phyloP scores from a whole-genome alignment of 768 basidiomycete species.

The Mycena floridula region DNA sequence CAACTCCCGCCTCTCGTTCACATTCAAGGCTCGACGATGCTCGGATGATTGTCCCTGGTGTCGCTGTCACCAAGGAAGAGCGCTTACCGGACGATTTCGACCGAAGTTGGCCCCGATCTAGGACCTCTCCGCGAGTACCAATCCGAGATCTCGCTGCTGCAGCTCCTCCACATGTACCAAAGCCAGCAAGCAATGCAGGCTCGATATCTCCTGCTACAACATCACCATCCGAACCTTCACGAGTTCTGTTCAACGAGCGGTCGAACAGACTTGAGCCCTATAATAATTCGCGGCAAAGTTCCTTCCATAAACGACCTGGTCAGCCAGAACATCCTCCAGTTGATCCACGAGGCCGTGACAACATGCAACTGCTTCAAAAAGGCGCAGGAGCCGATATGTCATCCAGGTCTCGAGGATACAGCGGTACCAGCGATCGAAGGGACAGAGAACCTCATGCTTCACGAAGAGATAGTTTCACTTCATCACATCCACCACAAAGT shows the following conservation, averaged over 20 bases:
- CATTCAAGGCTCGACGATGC: conserved; percentile 16
- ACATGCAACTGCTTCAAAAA: conserved; percentile 62
- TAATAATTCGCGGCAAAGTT: conserved; percentile 39
- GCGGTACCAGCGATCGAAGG: background rate
- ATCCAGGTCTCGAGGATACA: background rate
- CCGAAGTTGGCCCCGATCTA: conserved; percentile 88
- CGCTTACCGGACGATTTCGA: conserved; percentile 93
- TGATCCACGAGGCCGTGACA: too few relatives aligned
- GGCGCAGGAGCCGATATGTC: background rate
- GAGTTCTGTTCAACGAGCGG: conserved; percentile 92
- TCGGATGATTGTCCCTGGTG: conserved; percentile 22
- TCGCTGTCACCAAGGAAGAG: conserved; percentile 76
- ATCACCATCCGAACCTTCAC: conserved; percentile 52
- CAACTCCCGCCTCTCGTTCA: conserved; percentile 10
- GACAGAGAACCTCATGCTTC: background rate
- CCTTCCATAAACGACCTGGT: conserved; percentile 36
- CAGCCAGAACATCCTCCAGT: too few relatives aligned
- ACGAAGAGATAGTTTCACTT: background rate
- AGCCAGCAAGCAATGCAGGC: conserved; percentile 26
- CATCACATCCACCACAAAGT: conserved; percentile 11
- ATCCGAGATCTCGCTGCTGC: conserved; percentile 33
- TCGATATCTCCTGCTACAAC: conserved; percentile 29
- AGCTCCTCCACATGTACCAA: conserved; percentile 17
- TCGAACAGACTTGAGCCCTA: conserved; percentile 88
- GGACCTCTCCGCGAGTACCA: conserved; percentile 37